These are phyloP conservation scores for Hymenoscyphus scutula DNA, from an alignment of 2,329 filamentous ascomycete genomes.

Conservation along the genomic window DNA sequence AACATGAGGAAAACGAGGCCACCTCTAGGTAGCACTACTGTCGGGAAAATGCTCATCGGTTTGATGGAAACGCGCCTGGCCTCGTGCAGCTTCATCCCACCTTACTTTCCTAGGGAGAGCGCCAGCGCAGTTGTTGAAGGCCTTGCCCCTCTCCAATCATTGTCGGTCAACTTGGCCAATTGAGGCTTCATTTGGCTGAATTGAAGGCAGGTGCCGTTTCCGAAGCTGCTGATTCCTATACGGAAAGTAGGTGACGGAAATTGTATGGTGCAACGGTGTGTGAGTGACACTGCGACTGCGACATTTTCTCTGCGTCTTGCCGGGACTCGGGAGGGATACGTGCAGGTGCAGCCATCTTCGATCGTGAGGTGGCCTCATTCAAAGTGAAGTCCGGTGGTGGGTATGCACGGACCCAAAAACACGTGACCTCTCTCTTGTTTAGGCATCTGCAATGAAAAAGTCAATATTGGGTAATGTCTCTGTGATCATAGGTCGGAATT, in stretches of 20 bases:
- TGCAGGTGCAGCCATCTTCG: too few relatives aligned
- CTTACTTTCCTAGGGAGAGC: too few relatives aligned
- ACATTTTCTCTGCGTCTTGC: not conserved
- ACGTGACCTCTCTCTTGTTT: not conserved
- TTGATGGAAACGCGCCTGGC: not conserved
- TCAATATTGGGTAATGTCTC: not conserved
- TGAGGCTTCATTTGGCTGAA: not conserved
- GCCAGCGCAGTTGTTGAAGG: not conserved
- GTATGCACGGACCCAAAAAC: not conserved
- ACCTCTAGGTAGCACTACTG: not conserved
- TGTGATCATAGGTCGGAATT: not conserved
- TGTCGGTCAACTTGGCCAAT: not conserved
- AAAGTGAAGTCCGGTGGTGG: too few relatives aligned
- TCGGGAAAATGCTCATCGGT: not conserved
- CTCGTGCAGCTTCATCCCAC: not conserved
- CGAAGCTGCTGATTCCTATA: too few relatives aligned
- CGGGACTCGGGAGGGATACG: not conserved
- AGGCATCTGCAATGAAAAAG: not conserved
- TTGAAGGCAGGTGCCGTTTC: too few relatives aligned
- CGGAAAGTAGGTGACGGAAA: too few relatives aligned
- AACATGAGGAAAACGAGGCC: slow-evolving; percentile 1
- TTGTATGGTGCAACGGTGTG: not conserved
- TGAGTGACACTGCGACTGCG: not conserved
- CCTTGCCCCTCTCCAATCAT: not conserved
- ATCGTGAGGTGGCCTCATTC: too few relatives aligned